Evolutionary conservation across 495 filamentous ascomycete species (phyloP).

Genomic region (Lepidopterella palustris): DNA sequence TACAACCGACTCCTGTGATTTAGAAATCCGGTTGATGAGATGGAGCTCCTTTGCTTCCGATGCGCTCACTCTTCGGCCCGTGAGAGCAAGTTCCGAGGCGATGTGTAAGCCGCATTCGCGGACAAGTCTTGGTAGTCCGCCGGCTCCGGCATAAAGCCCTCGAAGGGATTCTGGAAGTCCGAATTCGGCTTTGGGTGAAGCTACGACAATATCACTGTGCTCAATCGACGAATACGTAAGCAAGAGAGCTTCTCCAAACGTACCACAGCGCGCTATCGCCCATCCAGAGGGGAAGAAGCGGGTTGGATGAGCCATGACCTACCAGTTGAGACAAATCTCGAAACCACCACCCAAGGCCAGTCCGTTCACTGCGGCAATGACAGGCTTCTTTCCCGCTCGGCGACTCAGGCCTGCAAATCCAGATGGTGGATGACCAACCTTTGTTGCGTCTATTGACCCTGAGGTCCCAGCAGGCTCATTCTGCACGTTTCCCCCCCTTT

Average conservation of each 20-base stretch:
- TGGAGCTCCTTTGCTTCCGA: slow-evolving; percentile 12
- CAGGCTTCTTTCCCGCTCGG: slow-evolving; percentile 21
- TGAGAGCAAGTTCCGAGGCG: slow-evolving; percentile 20
- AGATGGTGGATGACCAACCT: slow-evolving; percentile 21
- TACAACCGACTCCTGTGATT: slow-evolving; percentile 8
- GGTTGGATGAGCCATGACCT: too few species aligned
- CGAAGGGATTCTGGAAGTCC: slow-evolving; percentile 22
- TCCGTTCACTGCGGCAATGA: slow-evolving; percentile 27
- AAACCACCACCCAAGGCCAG: slow-evolving; percentile 21
- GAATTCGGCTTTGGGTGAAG: slow-evolving; percentile 12
- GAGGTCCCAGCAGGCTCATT: too few species aligned
- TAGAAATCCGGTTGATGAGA: slow-evolving; percentile 15
- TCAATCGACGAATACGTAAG: too few species aligned
- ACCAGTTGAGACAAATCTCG: slow-evolving; percentile 22
- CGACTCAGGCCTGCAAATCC: too few species aligned
- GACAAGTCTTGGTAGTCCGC: slow-evolving; percentile 17
- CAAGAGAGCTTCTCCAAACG: too few species aligned
- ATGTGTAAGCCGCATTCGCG: slow-evolving; percentile 19
- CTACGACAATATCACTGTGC: slow-evolving; percentile 25
- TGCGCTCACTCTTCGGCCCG: slow-evolving; percentile 10
- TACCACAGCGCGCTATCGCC: too few species aligned
- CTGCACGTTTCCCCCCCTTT: too few species aligned
- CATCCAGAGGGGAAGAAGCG: too few species aligned
- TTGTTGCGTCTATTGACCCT: too few species aligned
- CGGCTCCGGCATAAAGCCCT: slow-evolving; percentile 12